Conservation (phyloP, 2,329 filamentous ascomycete species). For the Arthrobotrys iridis region DNA sequence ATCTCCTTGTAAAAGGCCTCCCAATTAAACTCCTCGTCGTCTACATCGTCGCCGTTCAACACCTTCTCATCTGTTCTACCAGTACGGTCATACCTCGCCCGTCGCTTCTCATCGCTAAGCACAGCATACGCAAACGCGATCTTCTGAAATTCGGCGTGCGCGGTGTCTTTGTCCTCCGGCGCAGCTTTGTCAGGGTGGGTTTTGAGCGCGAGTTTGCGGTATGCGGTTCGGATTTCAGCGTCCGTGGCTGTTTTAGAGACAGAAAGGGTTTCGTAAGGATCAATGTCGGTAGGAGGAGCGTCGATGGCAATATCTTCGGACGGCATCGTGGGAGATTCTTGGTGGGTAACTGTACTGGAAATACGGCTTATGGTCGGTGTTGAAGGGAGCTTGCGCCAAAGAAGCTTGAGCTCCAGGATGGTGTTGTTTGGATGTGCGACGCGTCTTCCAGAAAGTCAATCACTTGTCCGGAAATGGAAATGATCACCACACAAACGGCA, state of each 20-base stretch:
- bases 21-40: slow-evolving; percentile 88
- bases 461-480: slow-evolving; percentile 23
- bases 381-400: slow-evolving; percentile 8
- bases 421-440: slow-evolving; percentile 32
- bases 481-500: neutral
- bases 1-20: slow-evolving; percentile 86
- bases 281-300: slow-evolving; percentile 70
- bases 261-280: slow-evolving; percentile 82
- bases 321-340: slow-evolving; percentile 12
- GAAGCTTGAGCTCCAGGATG: neutral
- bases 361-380: neutral
- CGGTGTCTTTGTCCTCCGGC: slow-evolving; percentile 73
- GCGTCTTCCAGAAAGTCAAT: slow-evolving; percentile 27
- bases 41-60: slow-evolving; percentile 63
- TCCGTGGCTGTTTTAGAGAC: slow-evolving; percentile 76
- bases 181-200: slow-evolving; percentile 88
- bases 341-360: neutral
- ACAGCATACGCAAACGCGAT: slow-evolving; percentile 95
- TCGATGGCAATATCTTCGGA: slow-evolving; percentile 50
- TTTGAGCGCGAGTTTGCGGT: slow-evolving; percentile 87
- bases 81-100: slow-evolving; percentile 87
- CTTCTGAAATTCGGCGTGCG: slow-evolving; percentile 84
- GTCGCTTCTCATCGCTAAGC: slow-evolving; percentile 81
- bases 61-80: slow-evolving; percentile 88
- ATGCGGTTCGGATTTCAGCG: slow-evolving; percentile 86